Percentiles rank a stretch among this genome's conserved stretches.
Evolutionary conservation across 345 rosid species (phyloP).

Genomic region (Populus davidiana): DNA sequence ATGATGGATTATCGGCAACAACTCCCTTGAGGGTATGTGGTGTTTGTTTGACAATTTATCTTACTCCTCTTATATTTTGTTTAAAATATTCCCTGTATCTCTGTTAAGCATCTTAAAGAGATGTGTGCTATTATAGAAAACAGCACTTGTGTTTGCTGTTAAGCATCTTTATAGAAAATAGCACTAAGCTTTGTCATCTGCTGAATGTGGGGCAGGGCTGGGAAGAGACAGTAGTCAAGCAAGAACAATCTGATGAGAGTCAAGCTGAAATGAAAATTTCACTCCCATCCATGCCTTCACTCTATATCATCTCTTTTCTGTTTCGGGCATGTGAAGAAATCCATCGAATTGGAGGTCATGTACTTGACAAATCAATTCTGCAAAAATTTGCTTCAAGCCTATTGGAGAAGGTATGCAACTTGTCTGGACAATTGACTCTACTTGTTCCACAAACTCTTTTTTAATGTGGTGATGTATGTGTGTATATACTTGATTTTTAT

Average conservation of each 20-base stretch:
- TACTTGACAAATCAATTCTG: slow-evolving; percentile 80
- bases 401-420: slow-evolving; percentile 63
- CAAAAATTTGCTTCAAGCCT: slow-evolving; percentile 69
- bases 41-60: neutral
- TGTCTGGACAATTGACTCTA: slow-evolving; percentile 1
- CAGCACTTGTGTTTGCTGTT: neutral
- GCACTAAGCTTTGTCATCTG: slow-evolving; percentile 20
- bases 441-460: neutral
- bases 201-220: slow-evolving; percentile 67
- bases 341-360: slow-evolving; percentile 97
- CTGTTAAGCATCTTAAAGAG: neutral
- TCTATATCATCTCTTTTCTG: slow-evolving; percentile 78
- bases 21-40: slow-evolving; percentile 67
- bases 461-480: neutral
- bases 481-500: neutral
- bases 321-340: slow-evolving; percentile 97
- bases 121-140: neutral
- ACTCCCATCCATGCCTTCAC: slow-evolving; percentile 94
- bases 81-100: neutral
- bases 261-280: slow-evolving; percentile 82
- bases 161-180: neutral
- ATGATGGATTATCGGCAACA: slow-evolving; percentile 80
- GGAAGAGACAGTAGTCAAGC: slow-evolving; percentile 90
- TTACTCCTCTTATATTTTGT: neutral
- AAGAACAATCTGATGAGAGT: slow-evolving; percentile 63